These are phyloP conservation scores for Cyclostephanos tholiformis DNA, from an alignment of 108 stramenopile species.

Conservation along the genomic window DNA sequence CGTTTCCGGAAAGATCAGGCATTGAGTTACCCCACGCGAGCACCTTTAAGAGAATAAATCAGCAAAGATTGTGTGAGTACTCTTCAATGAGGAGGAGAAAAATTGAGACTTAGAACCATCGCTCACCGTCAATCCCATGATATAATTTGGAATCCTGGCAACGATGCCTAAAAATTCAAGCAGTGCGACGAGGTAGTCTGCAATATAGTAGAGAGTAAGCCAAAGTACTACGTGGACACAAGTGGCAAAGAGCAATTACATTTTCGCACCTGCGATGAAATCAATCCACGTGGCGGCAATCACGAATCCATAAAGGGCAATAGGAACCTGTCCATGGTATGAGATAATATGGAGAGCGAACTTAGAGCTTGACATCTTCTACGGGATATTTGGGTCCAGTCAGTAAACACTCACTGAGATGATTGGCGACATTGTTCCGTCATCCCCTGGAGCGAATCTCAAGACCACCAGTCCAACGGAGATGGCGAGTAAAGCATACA, in stretches of 20 bases:
- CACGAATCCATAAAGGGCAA: conserved; percentile 61
- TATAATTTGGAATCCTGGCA: conserved; percentile 46
- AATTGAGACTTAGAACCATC: too few species aligned
- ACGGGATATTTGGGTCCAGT: not conserved
- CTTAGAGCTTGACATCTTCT: not conserved
- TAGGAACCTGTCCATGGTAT: conserved; percentile 30
- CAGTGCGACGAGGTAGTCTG: conserved; percentile 58
- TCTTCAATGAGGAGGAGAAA: too few species aligned
- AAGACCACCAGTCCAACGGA: conserved; percentile 40
- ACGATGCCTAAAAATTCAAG: conserved; percentile 61
- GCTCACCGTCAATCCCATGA: conserved; percentile 66
- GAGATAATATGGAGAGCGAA: not conserved
- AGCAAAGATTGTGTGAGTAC: too few species aligned
- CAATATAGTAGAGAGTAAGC: conserved; percentile 14
- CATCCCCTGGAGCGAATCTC: conserved; percentile 45
- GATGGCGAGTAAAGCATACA: conserved; percentile 22
- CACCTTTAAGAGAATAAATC: not conserved
- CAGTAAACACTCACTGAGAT: conserved; percentile 27
- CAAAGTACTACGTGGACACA: too few species aligned
- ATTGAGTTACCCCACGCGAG: conserved; percentile 85
- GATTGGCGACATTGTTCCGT: conserved; percentile 35
- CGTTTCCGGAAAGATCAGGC: conserved; percentile 74
- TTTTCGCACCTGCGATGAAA: conserved; percentile 33
- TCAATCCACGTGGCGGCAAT: conserved; percentile 79
- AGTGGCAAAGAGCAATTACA: too few species aligned